Conservation (phyloP, 768 basidiomycete genomes). For the Kwoniella dejecticola region DNA sequence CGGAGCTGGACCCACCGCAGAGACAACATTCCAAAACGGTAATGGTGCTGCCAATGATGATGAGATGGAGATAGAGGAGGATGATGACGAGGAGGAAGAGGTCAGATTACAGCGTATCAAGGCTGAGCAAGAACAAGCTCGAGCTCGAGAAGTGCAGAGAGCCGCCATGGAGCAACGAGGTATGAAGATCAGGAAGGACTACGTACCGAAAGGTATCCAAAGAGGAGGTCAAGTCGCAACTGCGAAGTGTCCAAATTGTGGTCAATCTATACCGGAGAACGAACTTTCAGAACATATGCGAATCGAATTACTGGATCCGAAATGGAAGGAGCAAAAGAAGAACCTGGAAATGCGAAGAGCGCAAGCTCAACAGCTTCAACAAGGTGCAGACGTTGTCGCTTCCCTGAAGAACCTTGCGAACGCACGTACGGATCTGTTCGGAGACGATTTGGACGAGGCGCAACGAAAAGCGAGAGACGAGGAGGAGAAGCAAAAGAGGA, state of each 20-base stretch:
- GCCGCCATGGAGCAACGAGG: constrained; percentile 58
- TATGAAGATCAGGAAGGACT: constrained; percentile 67
- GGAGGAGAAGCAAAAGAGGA: constrained; percentile 74
- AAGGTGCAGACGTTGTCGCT: constrained; percentile 80
- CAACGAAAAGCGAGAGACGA: constrained; percentile 74
- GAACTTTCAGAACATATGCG: constrained; percentile 97
- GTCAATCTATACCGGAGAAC: constrained; percentile 93
- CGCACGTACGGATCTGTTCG: constrained; percentile 97
- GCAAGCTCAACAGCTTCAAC: constrained; percentile 56
- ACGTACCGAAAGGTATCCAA: constrained; percentile 75
- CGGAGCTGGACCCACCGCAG: constrained; percentile 73
- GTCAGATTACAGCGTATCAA: constrained; percentile 61
- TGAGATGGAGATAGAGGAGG: constrained; percentile 75
- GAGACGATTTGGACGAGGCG: constrained; percentile 90
- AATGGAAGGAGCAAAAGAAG: constrained; percentile 96
- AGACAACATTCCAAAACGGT: constrained; percentile 59
- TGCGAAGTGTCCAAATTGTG: constrained; percentile 88
- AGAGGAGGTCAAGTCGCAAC: constrained; percentile 66
- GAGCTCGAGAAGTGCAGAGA: constrained; percentile 77
- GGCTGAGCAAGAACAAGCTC: constrained; percentile 67
- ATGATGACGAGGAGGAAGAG: constrained; percentile 66
- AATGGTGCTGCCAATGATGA: constrained; percentile 20
- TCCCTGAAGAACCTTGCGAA: constrained; percentile 90
- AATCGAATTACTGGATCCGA: constrained; percentile 94
- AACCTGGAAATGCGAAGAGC: constrained; percentile 84